These are phyloP conservation scores for Chlorella sorokiniana DNA, from an alignment of 139 green algal species.

Conservation along the genomic window DNA sequence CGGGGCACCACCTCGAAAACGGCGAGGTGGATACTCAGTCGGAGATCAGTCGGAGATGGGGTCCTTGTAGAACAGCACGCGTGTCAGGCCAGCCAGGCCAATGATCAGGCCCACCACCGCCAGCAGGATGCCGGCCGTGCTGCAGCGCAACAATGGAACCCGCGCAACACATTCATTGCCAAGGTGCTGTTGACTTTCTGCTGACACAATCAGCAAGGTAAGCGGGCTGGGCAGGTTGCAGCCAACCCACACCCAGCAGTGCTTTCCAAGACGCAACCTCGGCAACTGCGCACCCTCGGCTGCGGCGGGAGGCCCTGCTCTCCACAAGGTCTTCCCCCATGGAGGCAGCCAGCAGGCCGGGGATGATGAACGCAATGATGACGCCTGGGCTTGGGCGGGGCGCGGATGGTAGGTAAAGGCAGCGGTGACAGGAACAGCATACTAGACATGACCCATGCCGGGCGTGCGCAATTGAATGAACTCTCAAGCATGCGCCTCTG, in stretches of 20 bases:
- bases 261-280: not conserved
- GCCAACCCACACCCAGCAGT: not conserved
- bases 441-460: not conserved
- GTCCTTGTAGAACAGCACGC: conserved; percentile 24
- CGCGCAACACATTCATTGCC: too few relatives aligned
- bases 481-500: too few relatives aligned
- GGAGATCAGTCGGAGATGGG: conserved; percentile 9
- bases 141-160: not conserved
- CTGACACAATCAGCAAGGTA: not conserved
- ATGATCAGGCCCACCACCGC: conserved; percentile 21
- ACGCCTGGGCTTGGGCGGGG: conserved; percentile 7
- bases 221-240: not conserved
- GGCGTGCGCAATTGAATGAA: not conserved
- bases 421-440: not conserved
- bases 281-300: not conserved
- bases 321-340: conserved; percentile 34
- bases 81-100: conserved; percentile 11
- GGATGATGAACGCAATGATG: conserved; percentile 34
- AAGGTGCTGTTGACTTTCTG: too few relatives aligned
- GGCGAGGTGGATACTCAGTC: not conserved
- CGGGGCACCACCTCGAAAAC: not conserved
- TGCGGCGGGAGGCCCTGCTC: not conserved
- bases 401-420: not conserved
- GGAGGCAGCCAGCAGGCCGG: conserved; percentile 22
- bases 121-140: conserved; percentile 1